These are phyloP conservation scores for Pseudomicrostroma phylloplanum DNA, from an alignment of 1,284 basidiomycete species.

Conservation along the genomic window DNA sequence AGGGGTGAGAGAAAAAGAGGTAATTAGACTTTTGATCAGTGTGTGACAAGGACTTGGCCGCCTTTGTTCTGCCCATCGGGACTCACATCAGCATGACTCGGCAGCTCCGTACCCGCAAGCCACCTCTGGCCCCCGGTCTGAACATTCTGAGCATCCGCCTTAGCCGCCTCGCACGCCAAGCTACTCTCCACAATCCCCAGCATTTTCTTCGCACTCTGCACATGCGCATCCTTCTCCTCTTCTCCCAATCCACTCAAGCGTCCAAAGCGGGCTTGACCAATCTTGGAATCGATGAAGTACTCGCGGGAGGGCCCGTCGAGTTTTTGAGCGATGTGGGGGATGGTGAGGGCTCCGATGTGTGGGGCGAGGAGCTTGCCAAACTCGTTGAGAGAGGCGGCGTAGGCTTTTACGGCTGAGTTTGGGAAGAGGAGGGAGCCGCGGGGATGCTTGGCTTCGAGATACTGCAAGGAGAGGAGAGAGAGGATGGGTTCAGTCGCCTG, in stretches of 20 bases:
- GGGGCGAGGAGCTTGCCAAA: conserved; percentile 29
- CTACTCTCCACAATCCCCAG: conserved; percentile 11
- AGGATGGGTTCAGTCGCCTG: conserved; percentile 6
- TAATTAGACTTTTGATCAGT: no score
- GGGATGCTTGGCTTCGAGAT: conserved; percentile 23
- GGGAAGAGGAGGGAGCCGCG: conserved; percentile 25
- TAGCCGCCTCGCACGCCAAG: background rate
- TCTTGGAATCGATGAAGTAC: conserved; percentile 36
- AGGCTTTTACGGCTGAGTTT: conserved; percentile 19
- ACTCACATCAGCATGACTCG: conserved; percentile 32
- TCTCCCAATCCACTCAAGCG: conserved; percentile 15
- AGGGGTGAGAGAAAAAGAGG: no score
- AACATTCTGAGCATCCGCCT: background rate
- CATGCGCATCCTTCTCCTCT: conserved; percentile 17
- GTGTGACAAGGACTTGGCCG: no score
- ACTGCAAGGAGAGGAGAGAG: no score
- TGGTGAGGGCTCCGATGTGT: conserved; percentile 22
- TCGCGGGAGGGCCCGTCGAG: conserved; percentile 24
- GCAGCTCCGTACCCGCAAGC: conserved; percentile 28
- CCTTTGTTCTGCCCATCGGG: no score
- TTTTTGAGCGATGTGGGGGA: conserved; percentile 21
- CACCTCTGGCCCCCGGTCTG: conserved; percentile 13
- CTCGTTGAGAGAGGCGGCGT: conserved; percentile 28
- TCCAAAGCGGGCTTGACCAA: conserved; percentile 23
- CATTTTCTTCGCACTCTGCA: conserved; percentile 10